Percentiles rank a stretch among this genome's conserved stretches.
Evolutionary conservation across 2,329 filamentous ascomycete genomes (phyloP).

Genomic region (Ophiocordyceps camponoti-floridani): DNA sequence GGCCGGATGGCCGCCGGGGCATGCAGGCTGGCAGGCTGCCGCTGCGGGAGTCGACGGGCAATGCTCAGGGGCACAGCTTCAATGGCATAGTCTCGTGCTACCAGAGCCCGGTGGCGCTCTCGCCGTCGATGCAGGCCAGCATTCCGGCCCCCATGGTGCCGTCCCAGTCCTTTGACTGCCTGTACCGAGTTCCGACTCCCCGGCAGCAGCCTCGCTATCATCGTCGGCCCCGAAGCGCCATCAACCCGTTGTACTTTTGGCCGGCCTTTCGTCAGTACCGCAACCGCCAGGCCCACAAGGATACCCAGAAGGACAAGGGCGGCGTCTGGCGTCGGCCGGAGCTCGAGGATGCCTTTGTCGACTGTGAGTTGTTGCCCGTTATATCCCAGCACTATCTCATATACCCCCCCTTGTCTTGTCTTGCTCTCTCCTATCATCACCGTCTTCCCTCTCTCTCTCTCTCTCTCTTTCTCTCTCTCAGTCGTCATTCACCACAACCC

Average conservation of each 20-base stretch:
- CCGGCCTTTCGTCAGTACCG: slow-evolving; percentile 48
- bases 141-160: slow-evolving; percentile 32
- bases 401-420: no score
- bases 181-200: slow-evolving; percentile 18
- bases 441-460: not conserved
- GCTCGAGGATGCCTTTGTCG: slow-evolving; percentile 48
- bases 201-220: slow-evolving; percentile 18
- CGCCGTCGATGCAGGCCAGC: slow-evolving; percentile 25
- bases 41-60: slow-evolving; percentile 33
- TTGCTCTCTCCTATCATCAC: not conserved
- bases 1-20: slow-evolving; percentile 22
- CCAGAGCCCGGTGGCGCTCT: slow-evolving; percentile 22
- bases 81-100: slow-evolving; percentile 25
- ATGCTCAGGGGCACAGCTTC: slow-evolving; percentile 26
- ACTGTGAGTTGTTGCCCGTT: no score
- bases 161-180: slow-evolving; percentile 26
- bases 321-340: slow-evolving; percentile 34
- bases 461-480: no score
- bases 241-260: slow-evolving; percentile 44
- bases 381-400: no score
- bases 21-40: slow-evolving; percentile 20
- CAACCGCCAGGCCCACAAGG: slow-evolving; percentile 45
- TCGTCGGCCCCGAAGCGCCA: slow-evolving; percentile 16
- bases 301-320: slow-evolving; percentile 38
- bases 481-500: no score